phyloP scores from a whole-genome alignment of 345 rosid species.

The Xanthoceras sorbifolium region DNA sequence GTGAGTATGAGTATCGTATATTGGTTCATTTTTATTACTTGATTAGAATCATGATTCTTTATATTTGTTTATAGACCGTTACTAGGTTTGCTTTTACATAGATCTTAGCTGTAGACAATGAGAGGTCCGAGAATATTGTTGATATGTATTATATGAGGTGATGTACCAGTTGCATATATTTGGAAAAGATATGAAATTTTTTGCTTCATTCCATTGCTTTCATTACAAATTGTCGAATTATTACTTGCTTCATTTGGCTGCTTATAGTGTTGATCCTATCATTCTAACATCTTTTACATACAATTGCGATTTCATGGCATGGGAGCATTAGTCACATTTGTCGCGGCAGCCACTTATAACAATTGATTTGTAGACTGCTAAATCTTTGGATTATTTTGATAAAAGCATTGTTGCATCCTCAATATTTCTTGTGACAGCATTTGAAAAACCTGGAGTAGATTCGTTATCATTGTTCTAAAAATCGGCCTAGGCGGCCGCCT shows the following conservation, averaged over 20 bases:
- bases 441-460: neutral
- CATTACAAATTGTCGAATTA: neutral
- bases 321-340: neutral
- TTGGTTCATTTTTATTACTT: constrained; percentile 10
- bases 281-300: neutral
- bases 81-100: neutral
- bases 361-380: neutral
- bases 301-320: neutral
- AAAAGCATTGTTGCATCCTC: neutral
- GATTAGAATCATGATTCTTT: constrained; percentile 31
- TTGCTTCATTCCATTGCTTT: neutral
- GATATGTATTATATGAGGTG: constrained; percentile 5
- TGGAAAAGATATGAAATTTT: constrained; percentile 1
- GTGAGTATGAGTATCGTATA: constrained; percentile 8
- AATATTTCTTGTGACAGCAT: neutral
- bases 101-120: constrained; percentile 14
- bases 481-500: too few relatives aligned
- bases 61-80: constrained; percentile 29
- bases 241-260: neutral
- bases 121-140: neutral
- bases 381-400: neutral
- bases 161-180: constrained; percentile 3
- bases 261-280: neutral
- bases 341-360: neutral
- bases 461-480: too few relatives aligned